phyloP scores from a whole-genome alignment of 108 stramenopile species.

The Ochromonas danica region DNA sequence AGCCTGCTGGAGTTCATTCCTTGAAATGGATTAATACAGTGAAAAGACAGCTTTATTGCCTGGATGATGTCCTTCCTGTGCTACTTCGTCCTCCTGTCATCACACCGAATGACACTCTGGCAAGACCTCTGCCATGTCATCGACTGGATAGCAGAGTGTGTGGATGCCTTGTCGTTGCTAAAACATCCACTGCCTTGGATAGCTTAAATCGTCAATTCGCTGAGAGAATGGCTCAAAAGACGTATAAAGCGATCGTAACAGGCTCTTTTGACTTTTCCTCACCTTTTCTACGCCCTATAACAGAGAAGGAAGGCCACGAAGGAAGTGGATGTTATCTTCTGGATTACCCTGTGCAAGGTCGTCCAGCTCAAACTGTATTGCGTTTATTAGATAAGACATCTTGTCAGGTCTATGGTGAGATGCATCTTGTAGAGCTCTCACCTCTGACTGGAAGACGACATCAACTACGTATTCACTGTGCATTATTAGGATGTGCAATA shows the following conservation, averaged over 20 bases:
- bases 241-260: background rate
- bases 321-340: background rate
- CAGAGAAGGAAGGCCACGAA: background rate
- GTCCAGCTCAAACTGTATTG: background rate
- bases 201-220: background rate
- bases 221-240: background rate
- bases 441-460: background rate
- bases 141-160: background rate
- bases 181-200: background rate
- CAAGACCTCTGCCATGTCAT: background rate
- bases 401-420: background rate
- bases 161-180: background rate
- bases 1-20: constrained; percentile 8
- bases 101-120: background rate
- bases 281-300: too few species aligned
- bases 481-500: background rate
- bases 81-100: background rate
- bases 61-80: constrained; percentile 4
- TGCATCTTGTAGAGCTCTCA: background rate
- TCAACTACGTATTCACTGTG: background rate
- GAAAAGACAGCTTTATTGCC: background rate
- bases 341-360: background rate
- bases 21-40: background rate
- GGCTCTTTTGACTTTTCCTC: background rate
- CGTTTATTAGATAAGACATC: background rate